phyloP scores from a whole-genome alignment of 2,329 filamentous ascomycete genomes.

The Colletotrichum neosansevieriae region DNA sequence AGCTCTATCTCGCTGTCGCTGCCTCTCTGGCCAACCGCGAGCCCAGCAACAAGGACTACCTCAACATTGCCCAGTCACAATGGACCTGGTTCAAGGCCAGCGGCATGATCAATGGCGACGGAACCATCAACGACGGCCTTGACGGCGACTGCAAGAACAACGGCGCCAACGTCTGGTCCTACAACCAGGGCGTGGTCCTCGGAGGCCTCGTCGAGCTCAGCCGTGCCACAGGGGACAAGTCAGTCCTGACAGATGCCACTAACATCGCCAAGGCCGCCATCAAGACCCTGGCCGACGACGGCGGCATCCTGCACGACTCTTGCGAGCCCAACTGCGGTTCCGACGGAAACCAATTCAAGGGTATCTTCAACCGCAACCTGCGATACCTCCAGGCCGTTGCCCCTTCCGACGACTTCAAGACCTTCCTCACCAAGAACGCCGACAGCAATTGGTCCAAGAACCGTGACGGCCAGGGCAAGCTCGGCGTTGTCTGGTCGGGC shows the following conservation, averaged over 20 bases:
- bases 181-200: constrained; percentile 71
- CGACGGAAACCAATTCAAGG: constrained; percentile 77
- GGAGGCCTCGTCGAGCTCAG: constrained; percentile 66
- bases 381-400: constrained; percentile 65
- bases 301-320: constrained; percentile 62
- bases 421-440: constrained; percentile 72
- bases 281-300: constrained; percentile 54
- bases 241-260: constrained; percentile 57
- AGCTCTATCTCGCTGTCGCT: constrained; percentile 67
- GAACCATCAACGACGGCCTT: constrained; percentile 67
- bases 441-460: constrained; percentile 73
- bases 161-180: constrained; percentile 62
- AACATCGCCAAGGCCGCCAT: constrained; percentile 67
- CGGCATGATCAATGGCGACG: constrained; percentile 64
- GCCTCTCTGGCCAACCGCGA: constrained; percentile 65
- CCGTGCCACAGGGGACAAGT: constrained; percentile 55
- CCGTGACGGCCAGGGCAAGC: constrained; percentile 60
- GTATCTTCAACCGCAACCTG: constrained; percentile 76
- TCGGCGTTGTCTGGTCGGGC: constrained; percentile 76
- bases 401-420: constrained; percentile 61
- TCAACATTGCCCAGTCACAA: constrained; percentile 61
- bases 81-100: constrained; percentile 66
- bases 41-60: constrained; percentile 54
- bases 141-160: constrained; percentile 63
- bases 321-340: constrained; percentile 61